These are phyloP conservation scores for Arabidopsis lyrata DNA, from an alignment of 441 rosid species.

Conservation along the genomic window DNA sequence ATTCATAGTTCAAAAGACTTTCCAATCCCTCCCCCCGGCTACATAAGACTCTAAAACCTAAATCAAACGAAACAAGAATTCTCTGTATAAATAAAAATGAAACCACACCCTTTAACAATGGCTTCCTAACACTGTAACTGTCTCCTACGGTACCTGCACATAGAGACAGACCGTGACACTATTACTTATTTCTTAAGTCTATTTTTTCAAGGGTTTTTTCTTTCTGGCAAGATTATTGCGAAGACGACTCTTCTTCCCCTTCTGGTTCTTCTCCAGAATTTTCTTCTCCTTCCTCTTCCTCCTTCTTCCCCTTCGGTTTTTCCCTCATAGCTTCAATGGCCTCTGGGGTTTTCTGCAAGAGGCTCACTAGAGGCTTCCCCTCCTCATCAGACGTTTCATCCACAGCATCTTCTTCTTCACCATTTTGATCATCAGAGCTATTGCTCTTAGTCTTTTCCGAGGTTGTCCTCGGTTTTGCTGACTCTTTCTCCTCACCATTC, in stretches of 20 bases:
- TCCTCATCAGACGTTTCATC: conserved; percentile 19
- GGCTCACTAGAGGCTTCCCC: background rate
- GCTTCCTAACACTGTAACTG: conserved; percentile 3
- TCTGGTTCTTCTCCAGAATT: background rate
- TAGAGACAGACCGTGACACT: background rate
- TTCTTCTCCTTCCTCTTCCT: conserved; percentile 20
- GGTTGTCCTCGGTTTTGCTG: background rate
- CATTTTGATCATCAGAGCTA: background rate
- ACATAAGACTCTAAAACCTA: background rate
- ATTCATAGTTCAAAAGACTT: conserved; percentile 32
- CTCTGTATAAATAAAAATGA: conserved; percentile 27
- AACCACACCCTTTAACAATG: conserved; percentile 30
- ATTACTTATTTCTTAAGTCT: background rate
- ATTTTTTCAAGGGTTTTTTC: background rate
- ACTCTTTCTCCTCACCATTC: background rate
- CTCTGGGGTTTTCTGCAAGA: background rate
- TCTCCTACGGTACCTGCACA: conserved; percentile 27
- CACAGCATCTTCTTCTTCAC: background rate
- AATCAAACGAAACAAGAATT: background rate
- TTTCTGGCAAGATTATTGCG: background rate
- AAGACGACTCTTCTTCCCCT: background rate
- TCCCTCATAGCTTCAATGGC: background rate
- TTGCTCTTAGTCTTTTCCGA: conserved; percentile 14
- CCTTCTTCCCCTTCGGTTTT: conserved; percentile 23
- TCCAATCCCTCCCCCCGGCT: conserved; percentile 30